Evolutionary conservation across 805 yeast species (phyloP).

Genomic region (Candida taoyuanica): DNA sequence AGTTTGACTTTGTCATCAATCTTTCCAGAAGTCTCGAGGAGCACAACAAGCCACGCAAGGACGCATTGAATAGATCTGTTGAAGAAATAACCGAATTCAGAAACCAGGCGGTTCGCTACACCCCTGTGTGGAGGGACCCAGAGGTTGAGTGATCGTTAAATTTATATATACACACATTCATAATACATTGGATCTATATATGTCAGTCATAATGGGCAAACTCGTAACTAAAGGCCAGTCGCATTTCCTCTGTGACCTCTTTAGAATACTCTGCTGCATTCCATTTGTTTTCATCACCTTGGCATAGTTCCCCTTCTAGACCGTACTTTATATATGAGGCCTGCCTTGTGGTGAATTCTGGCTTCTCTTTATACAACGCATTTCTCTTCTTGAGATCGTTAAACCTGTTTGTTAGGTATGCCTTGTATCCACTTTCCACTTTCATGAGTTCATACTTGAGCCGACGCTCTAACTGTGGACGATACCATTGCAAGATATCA

Average conservation of each 20-base stretch:
- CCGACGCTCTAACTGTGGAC: background rate
- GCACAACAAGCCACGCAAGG: too few species aligned
- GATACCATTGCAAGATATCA: background rate
- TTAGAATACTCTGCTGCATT: background rate
- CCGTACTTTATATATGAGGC: background rate
- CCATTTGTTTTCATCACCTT: background rate
- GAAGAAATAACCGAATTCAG: too few species aligned
- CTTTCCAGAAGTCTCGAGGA: too few species aligned
- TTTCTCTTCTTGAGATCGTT: background rate
- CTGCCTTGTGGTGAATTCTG: background rate
- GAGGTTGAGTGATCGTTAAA: too few species aligned
- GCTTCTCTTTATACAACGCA: background rate
- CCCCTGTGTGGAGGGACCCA: too few species aligned
- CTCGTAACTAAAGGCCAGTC: conserved; percentile 4
- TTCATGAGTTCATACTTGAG: background rate
- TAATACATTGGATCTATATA: background rate
- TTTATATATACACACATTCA: too few species aligned
- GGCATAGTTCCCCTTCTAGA: too few species aligned
- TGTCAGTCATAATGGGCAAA: background rate
- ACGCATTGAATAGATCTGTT: too few species aligned
- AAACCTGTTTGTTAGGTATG: background rate
- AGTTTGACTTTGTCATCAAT: too few species aligned
- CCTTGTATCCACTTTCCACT: background rate
- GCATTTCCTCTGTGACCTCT: conserved; percentile 16
- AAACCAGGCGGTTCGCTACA: too few species aligned